Evolutionary conservation across 169 alveolate genomes (phyloP).

Genomic region (Cryptosporidium andersoni): DNA sequence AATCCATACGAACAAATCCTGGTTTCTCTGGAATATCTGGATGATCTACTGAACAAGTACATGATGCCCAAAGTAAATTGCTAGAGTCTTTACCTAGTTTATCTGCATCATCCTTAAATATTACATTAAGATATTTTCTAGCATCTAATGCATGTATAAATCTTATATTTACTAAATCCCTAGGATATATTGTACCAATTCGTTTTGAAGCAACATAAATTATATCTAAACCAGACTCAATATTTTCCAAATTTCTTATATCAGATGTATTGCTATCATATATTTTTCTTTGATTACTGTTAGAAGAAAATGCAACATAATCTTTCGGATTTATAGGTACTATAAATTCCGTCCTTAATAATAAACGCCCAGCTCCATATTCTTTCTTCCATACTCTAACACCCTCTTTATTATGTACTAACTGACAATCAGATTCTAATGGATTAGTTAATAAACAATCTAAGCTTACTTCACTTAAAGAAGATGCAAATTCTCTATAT

Average conservation of each 20-base stretch:
- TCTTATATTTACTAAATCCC: conserved; percentile 75
- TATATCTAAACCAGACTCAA: conserved; percentile 71
- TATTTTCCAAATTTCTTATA: conserved; percentile 65
- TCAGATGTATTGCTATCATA: conserved; percentile 75
- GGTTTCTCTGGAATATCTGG: conserved; percentile 76
- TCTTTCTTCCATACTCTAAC: conserved; percentile 78
- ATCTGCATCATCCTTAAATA: conserved; percentile 8
- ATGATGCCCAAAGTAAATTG: conserved; percentile 71
- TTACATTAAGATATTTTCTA: conserved; percentile 13
- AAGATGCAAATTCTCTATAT: conserved; percentile 15
- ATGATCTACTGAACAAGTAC: conserved; percentile 77
- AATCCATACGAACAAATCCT: conserved; percentile 72
- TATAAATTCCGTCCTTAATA: conserved; percentile 68
- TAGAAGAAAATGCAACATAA: conserved; percentile 70
- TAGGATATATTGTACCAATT: conserved; percentile 77
- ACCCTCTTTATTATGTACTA: conserved; percentile 75
- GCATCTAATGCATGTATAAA: conserved; percentile 65
- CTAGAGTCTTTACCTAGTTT: conserved; percentile 6
- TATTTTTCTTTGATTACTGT: conserved; percentile 65
- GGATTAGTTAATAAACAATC: conserved; percentile 48
- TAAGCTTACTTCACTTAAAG: conserved; percentile 61
- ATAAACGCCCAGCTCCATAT: conserved; percentile 71
- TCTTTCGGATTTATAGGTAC: conserved; percentile 64
- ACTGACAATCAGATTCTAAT: conserved; percentile 36
- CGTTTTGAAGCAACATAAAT: conserved; percentile 75